phyloP scores from a whole-genome alignment of 257 asterid species.

The Solanum medicagineum region DNA sequence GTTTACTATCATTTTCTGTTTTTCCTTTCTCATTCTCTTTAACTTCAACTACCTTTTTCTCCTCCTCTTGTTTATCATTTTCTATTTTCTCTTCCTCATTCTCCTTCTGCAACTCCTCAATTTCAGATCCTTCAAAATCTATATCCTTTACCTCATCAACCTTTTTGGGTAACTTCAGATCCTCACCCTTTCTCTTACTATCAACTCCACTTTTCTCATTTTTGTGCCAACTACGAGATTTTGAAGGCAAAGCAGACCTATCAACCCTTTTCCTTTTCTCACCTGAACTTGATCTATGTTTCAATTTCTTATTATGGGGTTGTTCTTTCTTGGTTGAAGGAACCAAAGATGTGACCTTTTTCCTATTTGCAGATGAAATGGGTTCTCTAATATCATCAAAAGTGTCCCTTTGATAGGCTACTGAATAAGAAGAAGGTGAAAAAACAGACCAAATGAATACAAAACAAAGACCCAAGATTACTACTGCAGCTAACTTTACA shows the following conservation, averaged over 20 bases:
- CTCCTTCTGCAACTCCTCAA: slow-evolving; percentile 20
- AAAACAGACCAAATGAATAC: slow-evolving; percentile 67
- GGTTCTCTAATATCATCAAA: slow-evolving; percentile 83
- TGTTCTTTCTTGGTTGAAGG: slow-evolving; percentile 17
- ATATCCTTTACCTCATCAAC: slow-evolving; percentile 14
- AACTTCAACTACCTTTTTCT: slow-evolving; percentile 4
- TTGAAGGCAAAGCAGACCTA: slow-evolving; percentile 35
- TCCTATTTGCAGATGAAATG: slow-evolving; percentile 23
- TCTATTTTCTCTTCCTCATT: neutral
- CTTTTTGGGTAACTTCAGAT: slow-evolving; percentile 13
- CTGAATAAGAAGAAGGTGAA: slow-evolving; percentile 54
- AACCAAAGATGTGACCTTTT: slow-evolving; percentile 14
- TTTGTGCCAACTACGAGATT: slow-evolving; percentile 26
- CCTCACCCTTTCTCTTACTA: slow-evolving; percentile 11
- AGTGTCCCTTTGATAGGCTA: slow-evolving; percentile 63
- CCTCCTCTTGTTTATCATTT: neutral
- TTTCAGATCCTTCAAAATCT: slow-evolving; percentile 48
- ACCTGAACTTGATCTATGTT: slow-evolving; percentile 13
- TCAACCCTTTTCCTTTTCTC: slow-evolving; percentile 25
- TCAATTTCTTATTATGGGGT: slow-evolving; percentile 13
- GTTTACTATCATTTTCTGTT: neutral
- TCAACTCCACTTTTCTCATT: slow-evolving; percentile 8
- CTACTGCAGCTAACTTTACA: slow-evolving; percentile 56
- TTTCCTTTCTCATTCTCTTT: slow-evolving; percentile 2
- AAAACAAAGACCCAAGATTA: slow-evolving; percentile 76